Percentiles rank a stretch among this genome's conserved stretches.
phyloP scores from a whole-genome alignment of 202 grass and related monocot genomes.

The Zoysia matrella region DNA sequence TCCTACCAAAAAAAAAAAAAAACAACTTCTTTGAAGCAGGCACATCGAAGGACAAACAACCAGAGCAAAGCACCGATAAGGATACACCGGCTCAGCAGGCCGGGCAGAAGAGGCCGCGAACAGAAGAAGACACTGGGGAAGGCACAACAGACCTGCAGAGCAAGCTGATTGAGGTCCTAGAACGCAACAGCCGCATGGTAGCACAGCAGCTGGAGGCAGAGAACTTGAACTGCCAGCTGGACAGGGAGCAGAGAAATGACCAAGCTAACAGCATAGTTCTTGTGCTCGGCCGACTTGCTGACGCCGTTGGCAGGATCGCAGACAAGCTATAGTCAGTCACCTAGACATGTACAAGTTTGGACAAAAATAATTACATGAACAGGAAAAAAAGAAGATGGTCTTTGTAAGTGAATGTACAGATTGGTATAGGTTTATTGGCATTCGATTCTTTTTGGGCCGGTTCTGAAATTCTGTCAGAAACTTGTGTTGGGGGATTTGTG shows the following conservation, averaged over 20 bases:
- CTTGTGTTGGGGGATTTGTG: slow-evolving; percentile 6
- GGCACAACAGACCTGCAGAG: slow-evolving; percentile 46
- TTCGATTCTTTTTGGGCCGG: slow-evolving; percentile 51
- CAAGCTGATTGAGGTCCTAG: slow-evolving; percentile 72
- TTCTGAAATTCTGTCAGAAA: slow-evolving; percentile 36
- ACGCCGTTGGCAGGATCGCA: slow-evolving; percentile 86
- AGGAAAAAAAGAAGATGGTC: not conserved
- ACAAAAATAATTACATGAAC: slow-evolving; percentile 41
- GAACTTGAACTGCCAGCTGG: slow-evolving; percentile 57
- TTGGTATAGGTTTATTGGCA: slow-evolving; percentile 56
- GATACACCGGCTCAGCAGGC: slow-evolving; percentile 45
- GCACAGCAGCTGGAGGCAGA: slow-evolving; percentile 68
- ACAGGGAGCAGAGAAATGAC: slow-evolving; percentile 52
- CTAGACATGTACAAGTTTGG: slow-evolving; percentile 19
- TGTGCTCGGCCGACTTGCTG: slow-evolving; percentile 78
- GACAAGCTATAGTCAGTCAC: slow-evolving; percentile 74
- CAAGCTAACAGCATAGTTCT: slow-evolving; percentile 68
- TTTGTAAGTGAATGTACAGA: slow-evolving; percentile 59
- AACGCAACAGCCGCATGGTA: slow-evolving; percentile 69
- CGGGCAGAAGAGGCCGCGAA: slow-evolving; percentile 60
- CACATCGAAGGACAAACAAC: slow-evolving; percentile 65
- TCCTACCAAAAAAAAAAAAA: too few species aligned
- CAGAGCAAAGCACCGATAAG: slow-evolving; percentile 40
- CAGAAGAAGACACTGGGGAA: slow-evolving; percentile 35
- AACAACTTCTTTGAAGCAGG: slow-evolving; percentile 46